Evolutionary conservation across 306 rosid genomes (phyloP).

Genomic region (Cicer cuneatum): DNA sequence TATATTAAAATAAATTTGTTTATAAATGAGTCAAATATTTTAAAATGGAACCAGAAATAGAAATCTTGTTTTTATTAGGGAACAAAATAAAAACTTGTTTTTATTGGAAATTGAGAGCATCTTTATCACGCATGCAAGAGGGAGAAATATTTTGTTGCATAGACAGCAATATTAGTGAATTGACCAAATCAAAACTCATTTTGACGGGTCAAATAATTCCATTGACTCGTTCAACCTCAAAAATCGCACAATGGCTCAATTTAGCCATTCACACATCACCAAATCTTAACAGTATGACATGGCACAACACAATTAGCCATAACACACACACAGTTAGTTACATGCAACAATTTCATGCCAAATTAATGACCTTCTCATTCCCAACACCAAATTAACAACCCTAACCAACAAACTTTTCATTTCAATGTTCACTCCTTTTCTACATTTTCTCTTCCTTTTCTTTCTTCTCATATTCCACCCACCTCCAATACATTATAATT

Average conservation of each 20-base stretch:
- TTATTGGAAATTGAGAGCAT: too few relatives aligned
- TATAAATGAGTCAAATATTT: too few relatives aligned
- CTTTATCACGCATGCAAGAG: too few relatives aligned
- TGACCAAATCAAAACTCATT: constrained; percentile 53
- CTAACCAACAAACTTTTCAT: not conserved
- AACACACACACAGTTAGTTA: not conserved
- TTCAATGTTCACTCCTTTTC: not conserved
- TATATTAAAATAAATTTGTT: too few relatives aligned
- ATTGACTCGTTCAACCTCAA: constrained; percentile 28
- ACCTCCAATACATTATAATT: not conserved
- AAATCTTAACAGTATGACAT: not conserved
- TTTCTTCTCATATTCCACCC: not conserved
- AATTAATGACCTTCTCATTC: not conserved
- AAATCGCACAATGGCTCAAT: not conserved
- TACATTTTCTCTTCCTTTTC: not conserved
- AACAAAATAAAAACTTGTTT: too few relatives aligned
- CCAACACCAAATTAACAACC: constrained; percentile 17
- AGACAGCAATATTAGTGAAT: constrained; percentile 11
- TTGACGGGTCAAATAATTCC: not conserved
- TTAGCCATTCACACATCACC: constrained; percentile 24
- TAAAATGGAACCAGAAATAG: too few relatives aligned
- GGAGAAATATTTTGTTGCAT: too few relatives aligned
- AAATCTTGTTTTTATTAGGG: too few relatives aligned
- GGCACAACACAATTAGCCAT: constrained; percentile 20
- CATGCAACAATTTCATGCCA: not conserved